A percentile compares a stretch with the other conserved stretches of the same genome.
Evolutionary conservation across 371 early-diverging fungal species (phyloP).

Genomic region (Mortierella sp.): DNA sequence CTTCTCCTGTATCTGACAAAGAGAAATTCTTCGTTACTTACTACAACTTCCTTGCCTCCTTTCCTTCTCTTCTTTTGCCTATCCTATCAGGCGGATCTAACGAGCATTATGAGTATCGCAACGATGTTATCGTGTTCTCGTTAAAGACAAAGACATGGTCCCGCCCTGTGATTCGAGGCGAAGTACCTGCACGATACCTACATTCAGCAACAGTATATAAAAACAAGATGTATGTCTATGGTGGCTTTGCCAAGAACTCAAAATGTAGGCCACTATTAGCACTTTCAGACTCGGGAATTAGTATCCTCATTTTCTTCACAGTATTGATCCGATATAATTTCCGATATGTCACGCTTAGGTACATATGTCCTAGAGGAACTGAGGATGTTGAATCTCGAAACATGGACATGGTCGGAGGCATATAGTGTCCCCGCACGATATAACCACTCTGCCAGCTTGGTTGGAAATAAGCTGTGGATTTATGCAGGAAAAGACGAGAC

Average conservation of each 20-base stretch:
- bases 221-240: slow-evolving; percentile 74
- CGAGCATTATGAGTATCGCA: slow-evolving; percentile 68
- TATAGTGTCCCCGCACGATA: slow-evolving; percentile 68
- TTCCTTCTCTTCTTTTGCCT: neutral
- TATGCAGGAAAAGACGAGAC: slow-evolving; percentile 72
- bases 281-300: neutral
- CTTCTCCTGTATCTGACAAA: neutral
- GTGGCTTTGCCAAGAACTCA: slow-evolving; percentile 72
- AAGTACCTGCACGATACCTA: slow-evolving; percentile 67
- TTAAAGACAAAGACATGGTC: slow-evolving; percentile 70
- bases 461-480: slow-evolving; percentile 69
- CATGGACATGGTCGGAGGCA: slow-evolving; percentile 69
- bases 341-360: slow-evolving; percentile 42
- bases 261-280: slow-evolving; percentile 59
- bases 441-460: slow-evolving; percentile 71
- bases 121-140: slow-evolving; percentile 75
- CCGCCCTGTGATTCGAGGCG: slow-evolving; percentile 69
- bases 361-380: slow-evolving; percentile 72
- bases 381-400: slow-evolving; percentile 67
- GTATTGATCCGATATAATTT: neutral
- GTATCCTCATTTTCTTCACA: neutral
- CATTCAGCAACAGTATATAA: slow-evolving; percentile 74
- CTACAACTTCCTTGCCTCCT: neutral
- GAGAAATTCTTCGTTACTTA: neutral
- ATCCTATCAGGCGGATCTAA: slow-evolving; percentile 71